Base-by-base conservation (phyloP, 2,329 filamentous ascomycete genomes). In the Xylariales sp. region DNA sequence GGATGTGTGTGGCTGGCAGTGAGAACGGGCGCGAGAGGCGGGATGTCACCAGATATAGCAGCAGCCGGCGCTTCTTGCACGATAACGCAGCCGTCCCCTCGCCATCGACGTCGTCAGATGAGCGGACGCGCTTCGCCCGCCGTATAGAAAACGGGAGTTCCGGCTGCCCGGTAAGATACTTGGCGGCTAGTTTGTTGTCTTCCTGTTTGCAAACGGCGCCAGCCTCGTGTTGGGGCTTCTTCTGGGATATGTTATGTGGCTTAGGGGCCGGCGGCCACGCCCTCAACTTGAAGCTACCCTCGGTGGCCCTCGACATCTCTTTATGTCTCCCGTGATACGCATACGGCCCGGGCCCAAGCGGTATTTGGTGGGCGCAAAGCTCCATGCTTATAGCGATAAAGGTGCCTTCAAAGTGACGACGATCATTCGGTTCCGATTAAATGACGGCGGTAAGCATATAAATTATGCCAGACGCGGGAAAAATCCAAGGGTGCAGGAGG, bases 11-110 rank as follows among this genome's bases (percentile, higher is more conserved):
- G 3, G 91, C 89, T 0, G 91, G 91, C 34, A 87, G 83, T 0
- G 90, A 92, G 78, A 88, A 93, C 1, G 91, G 90, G 55, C 84
- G 86, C 9, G 90, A 92, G 0, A 93, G 86, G 7, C 90, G 85
- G 23, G 90, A 92, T 1, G 91, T 93, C 74, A 92, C 87, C 50
- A 93, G 83, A 23, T 85, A 79, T 2, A 87, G 81, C 0, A 89
- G 84, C 3, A 93, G 80, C 3, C 91, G 84, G 30, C 91, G 87
- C 78, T 93, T 93, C 82, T 93, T 93, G 75, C 80, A 83, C 75
- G 82, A 76, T 65, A 88, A 71, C n/a, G 71, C 73, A 34, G 81
- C 81, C 0, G 85, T 87, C 71, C 83, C 81, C 58, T 82, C 85
- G 62, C 84, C 87, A 67, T 91, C 89, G 50, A 91, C 85, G 70